Evolutionary conservation across 116 monocot species (phyloP), one percentile per base, ranked within the genome.

Genomic region (Zostera marina): DNA sequence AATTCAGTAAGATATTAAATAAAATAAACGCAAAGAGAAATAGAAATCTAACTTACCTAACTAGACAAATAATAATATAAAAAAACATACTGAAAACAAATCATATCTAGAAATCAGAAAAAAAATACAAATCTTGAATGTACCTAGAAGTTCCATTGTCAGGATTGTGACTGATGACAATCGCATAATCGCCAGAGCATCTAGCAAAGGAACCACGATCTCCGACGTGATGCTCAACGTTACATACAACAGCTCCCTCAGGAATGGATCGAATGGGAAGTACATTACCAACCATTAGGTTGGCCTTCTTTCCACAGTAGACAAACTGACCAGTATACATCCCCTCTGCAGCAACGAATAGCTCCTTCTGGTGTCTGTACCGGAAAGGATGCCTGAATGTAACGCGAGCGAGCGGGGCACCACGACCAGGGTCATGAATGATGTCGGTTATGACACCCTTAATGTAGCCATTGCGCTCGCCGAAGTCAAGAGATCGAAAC

Each of bases 201-300:
- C 83, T 66, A 0, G 83, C 83, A 44, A 83, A 60, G 12, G 67
- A 63, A 1, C 83, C 83, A 4, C 83, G 74, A 47, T 82, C 82
- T 1, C 82, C 82, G 11, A 78, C 78, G 22, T 78, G 82, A 53
- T 70, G 75, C 66, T 82, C 82, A 11, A 82, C 82, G 63, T 82
- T 82, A 72, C 82, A 78, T 19, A 82, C 75, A 25, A 82, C 82
- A 3, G 82, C 82, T 1, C 82, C 82, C 75, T 82, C 82, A n/a
- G 82, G 82, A 25, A 82, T 70, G 19, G 78, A 75, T 0, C 82
- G 46, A 9, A 82, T 59, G 1, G 82, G 82, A 1, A 82, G 72
- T 11, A 82, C 82, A 54, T 82, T 82, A 0, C 82, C 82, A 9
- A 78, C 82, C 78, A 78, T 72, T 46, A 82, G 74, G 41, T 56